Evolutionary conservation across 495 filamentous ascomycete genomes (phyloP), one percentile per base, ranked within the genome.

Genomic region (Tuber umbilicatum): DNA sequence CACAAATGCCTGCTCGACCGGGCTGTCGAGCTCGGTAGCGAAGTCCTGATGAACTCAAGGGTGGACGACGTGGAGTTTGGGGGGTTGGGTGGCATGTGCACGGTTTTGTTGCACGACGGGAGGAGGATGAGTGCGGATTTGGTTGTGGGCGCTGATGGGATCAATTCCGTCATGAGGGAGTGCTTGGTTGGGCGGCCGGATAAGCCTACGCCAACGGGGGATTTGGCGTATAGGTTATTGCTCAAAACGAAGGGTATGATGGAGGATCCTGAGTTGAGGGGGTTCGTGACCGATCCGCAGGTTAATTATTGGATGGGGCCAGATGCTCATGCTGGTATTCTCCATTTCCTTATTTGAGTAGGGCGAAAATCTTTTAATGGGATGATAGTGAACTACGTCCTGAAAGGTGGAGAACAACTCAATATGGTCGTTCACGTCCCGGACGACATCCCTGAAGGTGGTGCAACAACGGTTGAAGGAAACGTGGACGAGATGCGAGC

Each of bases 361-460:
- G 21, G 45, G n/a, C 6, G 45, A 9, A 50, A n/a, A 45, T 0
- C 4, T 45, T 40, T 68, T 40, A 55, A 73, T 67, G n/a, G 40
- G 31, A 23, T 19, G 3, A 43, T 10, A 79, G 90, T 92, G 1
- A 88, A 86, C 21, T 92, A 92, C 78, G 87, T 88, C 3, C 74
- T 93, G 5, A 84, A 87, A 9, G 87, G 86, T 2, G 90, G 90
- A 0, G 79, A 86, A 39, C 84, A 90, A 82, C 89, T 89, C 74
- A 93, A 93, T 76, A 87, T 93, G 73, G 91, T 92, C 0, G 82
- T 93, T 2, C 78, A 92, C 19, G 88, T 89, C 31, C 91, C 91
- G 1, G 91, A 93, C 79, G 88, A 90, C 77, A 83, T 93, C 70
- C 90, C 89, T 0, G 83, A 84, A 5, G 76, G 76, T 19, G 86